Percentiles rank a stretch among this genome's conserved stretches.
Conservation (phyloP, 2,329 filamentous ascomycete species). For the Trichoderma simmonsii region DNA sequence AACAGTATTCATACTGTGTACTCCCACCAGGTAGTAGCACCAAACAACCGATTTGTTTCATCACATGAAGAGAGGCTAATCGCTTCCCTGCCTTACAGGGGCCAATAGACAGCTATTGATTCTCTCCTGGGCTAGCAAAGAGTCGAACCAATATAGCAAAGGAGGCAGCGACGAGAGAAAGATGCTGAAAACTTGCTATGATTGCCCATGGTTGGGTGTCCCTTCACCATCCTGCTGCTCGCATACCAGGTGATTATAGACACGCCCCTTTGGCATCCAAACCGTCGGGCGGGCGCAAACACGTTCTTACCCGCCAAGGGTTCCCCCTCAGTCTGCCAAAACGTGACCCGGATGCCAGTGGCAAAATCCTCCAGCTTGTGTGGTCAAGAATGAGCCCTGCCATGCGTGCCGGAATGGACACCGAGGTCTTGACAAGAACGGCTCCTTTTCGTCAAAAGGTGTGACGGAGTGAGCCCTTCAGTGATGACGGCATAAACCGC, state of each 20-base stretch:
- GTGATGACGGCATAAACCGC: slow-evolving; percentile 11
- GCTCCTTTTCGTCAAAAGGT: not conserved
- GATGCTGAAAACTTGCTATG: not conserved
- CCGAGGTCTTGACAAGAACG: not conserved
- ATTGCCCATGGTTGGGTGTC: not conserved
- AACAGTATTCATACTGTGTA: not conserved
- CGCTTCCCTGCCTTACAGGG: not conserved
- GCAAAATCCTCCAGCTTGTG: not conserved
- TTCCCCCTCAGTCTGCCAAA: not conserved
- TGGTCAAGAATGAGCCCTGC: not conserved
- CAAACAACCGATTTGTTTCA: not conserved
- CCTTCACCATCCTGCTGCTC: slow-evolving; percentile 23
- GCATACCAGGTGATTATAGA: slow-evolving; percentile 26
- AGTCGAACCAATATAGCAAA: not conserved
- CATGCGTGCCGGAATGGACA: slow-evolving; percentile 4
- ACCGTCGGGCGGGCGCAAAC: slow-evolving; percentile 21
- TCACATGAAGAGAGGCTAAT: not conserved
- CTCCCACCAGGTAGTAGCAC: not conserved
- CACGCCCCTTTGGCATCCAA: slow-evolving; percentile 19
- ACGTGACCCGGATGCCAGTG: not conserved
- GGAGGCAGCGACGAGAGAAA: not conserved
- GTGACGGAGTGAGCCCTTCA: not conserved
- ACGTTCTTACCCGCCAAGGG: slow-evolving; percentile 22
- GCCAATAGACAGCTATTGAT: not conserved
- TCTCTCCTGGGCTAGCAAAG: not conserved